Conservation (phyloP, 495 filamentous ascomycete genomes). For the Aspergillus taichungensis region DNA sequence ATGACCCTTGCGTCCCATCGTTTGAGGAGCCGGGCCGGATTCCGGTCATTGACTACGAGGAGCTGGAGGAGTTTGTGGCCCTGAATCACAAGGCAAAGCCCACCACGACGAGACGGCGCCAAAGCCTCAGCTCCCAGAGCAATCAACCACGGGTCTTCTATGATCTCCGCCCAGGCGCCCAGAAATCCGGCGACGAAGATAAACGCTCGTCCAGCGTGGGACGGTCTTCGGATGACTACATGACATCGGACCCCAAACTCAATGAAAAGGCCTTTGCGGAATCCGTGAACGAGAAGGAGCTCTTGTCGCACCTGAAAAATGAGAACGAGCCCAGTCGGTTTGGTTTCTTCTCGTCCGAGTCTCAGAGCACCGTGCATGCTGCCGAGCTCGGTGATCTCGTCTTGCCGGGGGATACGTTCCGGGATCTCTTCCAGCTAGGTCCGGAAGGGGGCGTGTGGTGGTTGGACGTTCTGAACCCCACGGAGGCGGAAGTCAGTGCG, state of each 20-base stretch:
- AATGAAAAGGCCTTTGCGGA: conserved; percentile 18
- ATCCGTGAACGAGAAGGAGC: conserved; percentile 23
- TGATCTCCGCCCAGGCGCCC: conserved; percentile 45
- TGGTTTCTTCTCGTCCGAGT: conserved; percentile 91
- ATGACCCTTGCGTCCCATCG: conserved; percentile 76
- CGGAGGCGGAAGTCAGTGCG: conserved; percentile 79
- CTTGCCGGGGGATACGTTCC: conserved; percentile 77
- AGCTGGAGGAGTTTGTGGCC: conserved; percentile 76
- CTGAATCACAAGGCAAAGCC: conserved; percentile 41
- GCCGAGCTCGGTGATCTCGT: conserved; percentile 80
- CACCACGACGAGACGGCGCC: conserved; percentile 31
- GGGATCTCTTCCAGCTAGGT: conserved; percentile 76
- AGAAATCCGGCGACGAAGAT: conserved; percentile 16
- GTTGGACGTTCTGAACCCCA: conserved; percentile 87
- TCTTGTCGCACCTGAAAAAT: conserved; percentile 27
- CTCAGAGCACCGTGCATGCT: conserved; percentile 85
- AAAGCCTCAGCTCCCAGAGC: conserved; percentile 45
- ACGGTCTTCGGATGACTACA: conserved; percentile 14
- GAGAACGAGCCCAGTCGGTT: conserved; percentile 63
- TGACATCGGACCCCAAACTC: conserved; percentile 10
- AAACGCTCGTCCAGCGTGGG: conserved; percentile 26
- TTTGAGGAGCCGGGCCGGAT: conserved; percentile 47
- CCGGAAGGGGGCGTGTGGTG: conserved; percentile 80
- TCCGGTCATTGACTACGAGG: conserved; percentile 74
- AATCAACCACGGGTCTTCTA: conserved; percentile 49